phyloP scores from a whole-genome alignment of 345 rosid genomes.

The Brassica rapa region DNA sequence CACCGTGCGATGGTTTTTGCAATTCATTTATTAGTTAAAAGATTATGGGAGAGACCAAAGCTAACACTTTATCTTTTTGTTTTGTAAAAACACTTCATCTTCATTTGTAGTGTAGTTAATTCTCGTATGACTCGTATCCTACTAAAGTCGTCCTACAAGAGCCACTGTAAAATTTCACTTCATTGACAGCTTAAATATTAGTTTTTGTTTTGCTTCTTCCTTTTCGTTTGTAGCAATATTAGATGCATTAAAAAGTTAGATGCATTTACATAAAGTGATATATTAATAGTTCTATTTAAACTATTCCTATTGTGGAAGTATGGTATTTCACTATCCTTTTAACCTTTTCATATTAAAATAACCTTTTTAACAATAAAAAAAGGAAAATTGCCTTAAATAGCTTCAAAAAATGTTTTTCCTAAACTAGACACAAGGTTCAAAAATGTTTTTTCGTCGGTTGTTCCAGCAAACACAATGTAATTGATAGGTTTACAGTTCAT shows the following conservation, averaged over 20 bases:
- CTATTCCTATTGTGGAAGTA: background rate
- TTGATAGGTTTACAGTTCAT: no score
- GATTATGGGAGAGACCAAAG: slow-evolving; percentile 1
- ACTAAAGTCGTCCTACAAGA: background rate
- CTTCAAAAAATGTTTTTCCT: no score
- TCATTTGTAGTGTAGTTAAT: background rate
- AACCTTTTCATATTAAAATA: no score
- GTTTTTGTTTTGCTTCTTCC: background rate
- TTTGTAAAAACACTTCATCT: background rate
- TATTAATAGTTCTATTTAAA: background rate
- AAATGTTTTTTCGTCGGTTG: no score
- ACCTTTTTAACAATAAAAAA: no score
- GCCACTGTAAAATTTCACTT: background rate
- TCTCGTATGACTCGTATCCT: background rate
- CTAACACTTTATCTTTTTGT: background rate
- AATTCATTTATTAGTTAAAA: slow-evolving; percentile 17
- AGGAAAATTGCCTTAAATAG: no score
- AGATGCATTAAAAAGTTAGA: background rate
- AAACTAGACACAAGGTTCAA: no score
- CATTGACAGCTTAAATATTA: background rate
- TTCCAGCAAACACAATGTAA: no score
- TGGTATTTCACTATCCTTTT: background rate
- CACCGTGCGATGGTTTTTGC: slow-evolving; percentile 31
- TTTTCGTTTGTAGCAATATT: background rate
- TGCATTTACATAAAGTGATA: background rate